phyloP scores from a whole-genome alignment of 129 eudicot species.

The Centrapalus pauciflorus region DNA sequence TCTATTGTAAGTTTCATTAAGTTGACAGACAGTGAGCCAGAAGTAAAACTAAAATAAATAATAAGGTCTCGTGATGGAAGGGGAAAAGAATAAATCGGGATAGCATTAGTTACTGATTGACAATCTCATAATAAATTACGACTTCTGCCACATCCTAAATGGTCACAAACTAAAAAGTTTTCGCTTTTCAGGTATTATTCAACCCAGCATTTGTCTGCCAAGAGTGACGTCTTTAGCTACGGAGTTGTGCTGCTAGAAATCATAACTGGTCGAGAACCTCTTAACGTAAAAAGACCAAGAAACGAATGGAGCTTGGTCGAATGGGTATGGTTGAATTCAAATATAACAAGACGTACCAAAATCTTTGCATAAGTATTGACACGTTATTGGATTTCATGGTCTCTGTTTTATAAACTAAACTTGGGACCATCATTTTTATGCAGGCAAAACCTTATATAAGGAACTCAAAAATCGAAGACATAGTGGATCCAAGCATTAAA shows the following conservation, averaged over 20 bases:
- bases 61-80: not conserved
- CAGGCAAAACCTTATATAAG: slow-evolving; percentile 79
- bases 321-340: slow-evolving; percentile 50
- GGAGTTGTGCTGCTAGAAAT: slow-evolving; percentile 86
- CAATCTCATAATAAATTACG: not conserved
- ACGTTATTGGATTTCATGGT: not conserved
- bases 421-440: not conserved
- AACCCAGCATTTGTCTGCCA: slow-evolving; percentile 77
- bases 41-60: not conserved
- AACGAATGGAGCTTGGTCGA: slow-evolving; percentile 85
- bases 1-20: not conserved
- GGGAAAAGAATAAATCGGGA: not conserved
- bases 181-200: slow-evolving; percentile 62
- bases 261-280: slow-evolving; percentile 74
- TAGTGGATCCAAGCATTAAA: slow-evolving; percentile 77
- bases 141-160: not conserved
- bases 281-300: slow-evolving; percentile 64
- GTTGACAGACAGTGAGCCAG: not conserved
- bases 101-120: not conserved
- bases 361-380: not conserved
- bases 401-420: not conserved
- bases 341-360: not conserved
- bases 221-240: slow-evolving; percentile 83
- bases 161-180: slow-evolving; percentile 1
- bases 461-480: slow-evolving; percentile 70